Conservation (phyloP, 73 alveolate species). For the Durusdinium trenchii region DNA sequence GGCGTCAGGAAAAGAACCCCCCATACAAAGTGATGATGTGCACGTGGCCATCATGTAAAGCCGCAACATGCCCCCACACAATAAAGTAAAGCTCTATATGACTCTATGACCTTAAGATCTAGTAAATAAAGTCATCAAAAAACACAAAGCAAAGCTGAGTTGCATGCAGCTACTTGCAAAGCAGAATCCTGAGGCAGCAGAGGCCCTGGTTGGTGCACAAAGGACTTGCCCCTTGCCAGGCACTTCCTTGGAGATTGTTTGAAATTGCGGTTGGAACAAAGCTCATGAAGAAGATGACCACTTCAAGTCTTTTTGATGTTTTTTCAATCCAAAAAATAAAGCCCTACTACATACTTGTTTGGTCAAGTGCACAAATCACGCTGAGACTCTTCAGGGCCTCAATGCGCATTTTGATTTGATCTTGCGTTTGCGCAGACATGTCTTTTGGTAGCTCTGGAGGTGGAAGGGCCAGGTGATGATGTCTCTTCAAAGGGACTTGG, state of each 20-base stretch:
- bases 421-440: background rate
- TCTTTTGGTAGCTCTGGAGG: background rate
- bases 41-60: too few species aligned
- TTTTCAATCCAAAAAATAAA: background rate
- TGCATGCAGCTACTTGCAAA: background rate
- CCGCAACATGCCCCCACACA: too few species aligned
- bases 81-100: background rate
- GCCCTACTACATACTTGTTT: background rate
- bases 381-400: background rate
- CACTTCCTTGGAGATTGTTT: background rate
- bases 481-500: background rate
- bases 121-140: background rate
- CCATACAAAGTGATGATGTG: background rate
- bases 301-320: background rate
- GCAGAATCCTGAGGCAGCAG: background rate
- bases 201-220: background rate
- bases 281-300: background rate
- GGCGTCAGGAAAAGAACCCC: background rate
- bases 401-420: background rate
- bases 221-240: background rate
- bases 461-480: background rate
- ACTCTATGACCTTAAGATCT: background rate
- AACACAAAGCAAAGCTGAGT: background rate
- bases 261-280: background rate
- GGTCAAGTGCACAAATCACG: too few species aligned